A percentile compares a stretch with the other conserved stretches of the same genome.
Evolutionary conservation across 257 asterid species (phyloP).

Genomic region (Gentiana macrophylla): DNA sequence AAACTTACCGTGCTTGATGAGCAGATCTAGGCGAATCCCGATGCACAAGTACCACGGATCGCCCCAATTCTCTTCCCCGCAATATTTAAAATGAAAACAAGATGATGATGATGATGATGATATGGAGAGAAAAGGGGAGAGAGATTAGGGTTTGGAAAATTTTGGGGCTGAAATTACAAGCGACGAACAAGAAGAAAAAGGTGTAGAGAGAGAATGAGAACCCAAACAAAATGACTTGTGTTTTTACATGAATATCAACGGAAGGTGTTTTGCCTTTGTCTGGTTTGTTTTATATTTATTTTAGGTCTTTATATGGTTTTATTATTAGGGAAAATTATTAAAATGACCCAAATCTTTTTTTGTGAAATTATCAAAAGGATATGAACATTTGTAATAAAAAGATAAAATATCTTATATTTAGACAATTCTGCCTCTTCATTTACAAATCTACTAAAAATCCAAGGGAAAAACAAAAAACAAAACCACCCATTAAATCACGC

Average conservation of each 20-base stretch:
- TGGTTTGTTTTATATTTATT: neutral
- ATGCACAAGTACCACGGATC: neutral
- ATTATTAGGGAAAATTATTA: no score
- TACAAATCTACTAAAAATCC: no score
- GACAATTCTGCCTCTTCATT: no score
- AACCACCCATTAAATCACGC: no score
- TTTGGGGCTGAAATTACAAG: slow-evolving; percentile 18
- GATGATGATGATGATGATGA: neutral
- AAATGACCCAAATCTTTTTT: no score
- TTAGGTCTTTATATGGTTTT: no score
- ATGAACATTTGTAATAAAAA: no score
- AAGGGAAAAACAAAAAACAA: no score
- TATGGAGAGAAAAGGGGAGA: neutral
- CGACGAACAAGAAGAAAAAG: neutral
- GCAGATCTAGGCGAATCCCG: slow-evolving; percentile 18
- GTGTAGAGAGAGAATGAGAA: slow-evolving; percentile 1
- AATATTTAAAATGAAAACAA: neutral
- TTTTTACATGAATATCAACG: slow-evolving; percentile 6
- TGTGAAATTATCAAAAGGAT: no score
- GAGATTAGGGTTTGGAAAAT: slow-evolving; percentile 7
- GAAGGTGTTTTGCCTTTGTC: slow-evolving; percentile 1
- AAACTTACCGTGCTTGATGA: slow-evolving; percentile 8
- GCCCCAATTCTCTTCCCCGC: slow-evolving; percentile 1
- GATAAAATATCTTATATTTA: no score
- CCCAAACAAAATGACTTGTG: neutral